Evolutionary conservation across 179 eudicot species (phyloP).

Genomic region (Monotropa hypopitys): DNA sequence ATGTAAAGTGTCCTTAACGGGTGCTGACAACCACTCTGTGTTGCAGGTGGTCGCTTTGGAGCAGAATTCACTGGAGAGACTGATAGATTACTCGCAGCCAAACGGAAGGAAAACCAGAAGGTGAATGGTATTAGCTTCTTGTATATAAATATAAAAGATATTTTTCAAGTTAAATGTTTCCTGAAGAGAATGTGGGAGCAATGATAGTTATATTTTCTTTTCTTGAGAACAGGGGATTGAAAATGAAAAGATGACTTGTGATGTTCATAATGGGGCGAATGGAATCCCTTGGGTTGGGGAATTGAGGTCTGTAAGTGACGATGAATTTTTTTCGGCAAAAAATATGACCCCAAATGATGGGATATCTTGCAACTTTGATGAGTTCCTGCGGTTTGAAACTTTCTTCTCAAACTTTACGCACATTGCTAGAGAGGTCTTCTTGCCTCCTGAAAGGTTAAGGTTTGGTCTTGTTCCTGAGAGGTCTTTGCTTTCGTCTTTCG

Average conservation of each 20-base stretch:
- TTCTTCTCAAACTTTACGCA: slow-evolving; percentile 46
- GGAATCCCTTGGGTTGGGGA: slow-evolving; percentile 39
- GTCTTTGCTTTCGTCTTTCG: slow-evolving; percentile 45
- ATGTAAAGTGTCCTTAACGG: slow-evolving; percentile 2
- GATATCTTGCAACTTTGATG: slow-evolving; percentile 42
- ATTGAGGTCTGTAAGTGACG: slow-evolving; percentile 32
- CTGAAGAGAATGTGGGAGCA: slow-evolving; percentile 6
- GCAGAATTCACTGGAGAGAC: slow-evolving; percentile 23
- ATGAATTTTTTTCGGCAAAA: slow-evolving; percentile 19
- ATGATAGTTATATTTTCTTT: slow-evolving; percentile 9
- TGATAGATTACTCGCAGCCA: slow-evolving; percentile 30
- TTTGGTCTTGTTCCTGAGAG: slow-evolving; percentile 54
- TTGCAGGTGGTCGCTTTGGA: slow-evolving; percentile 33
- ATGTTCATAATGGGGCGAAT: slow-evolving; percentile 26
- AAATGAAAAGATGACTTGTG: slow-evolving; percentile 37
- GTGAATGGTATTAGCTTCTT: slow-evolving; percentile 42
- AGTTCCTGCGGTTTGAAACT: slow-evolving; percentile 39
- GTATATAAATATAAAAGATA: slow-evolving; percentile 13
- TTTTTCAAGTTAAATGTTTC: slow-evolving; percentile 7
- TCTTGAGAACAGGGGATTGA: slow-evolving; percentile 28
- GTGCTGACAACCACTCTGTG: slow-evolving; percentile 16
- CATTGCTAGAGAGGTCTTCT: slow-evolving; percentile 41
- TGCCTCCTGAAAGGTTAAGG: slow-evolving; percentile 70
- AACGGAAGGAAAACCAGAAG: slow-evolving; percentile 37
- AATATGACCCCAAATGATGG: slow-evolving; percentile 20